Evolutionary conservation across 139 green algal genomes (phyloP), one percentile per base, ranked within the genome.

Genomic region (Nannochloris sp.): DNA sequence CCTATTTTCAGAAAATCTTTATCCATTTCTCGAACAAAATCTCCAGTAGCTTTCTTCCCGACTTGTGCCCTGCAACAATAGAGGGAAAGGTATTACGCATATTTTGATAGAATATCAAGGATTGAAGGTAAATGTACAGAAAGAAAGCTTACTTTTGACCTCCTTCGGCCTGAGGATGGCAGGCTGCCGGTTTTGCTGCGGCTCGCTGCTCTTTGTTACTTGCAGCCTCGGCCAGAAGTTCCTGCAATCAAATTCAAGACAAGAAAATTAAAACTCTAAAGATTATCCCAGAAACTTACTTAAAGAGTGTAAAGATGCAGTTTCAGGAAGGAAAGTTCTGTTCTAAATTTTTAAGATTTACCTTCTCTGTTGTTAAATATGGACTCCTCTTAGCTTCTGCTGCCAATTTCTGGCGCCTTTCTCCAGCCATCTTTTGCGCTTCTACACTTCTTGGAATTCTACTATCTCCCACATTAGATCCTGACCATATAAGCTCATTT

Each of bases 1-100:
- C 66, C 66, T 14, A 73, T 73, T 10, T 51, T 9, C 4, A 54
- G 12, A 3, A 25, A 73, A 51, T 73, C 66, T 5, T 67, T 65
- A 60, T 73, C 57, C 15, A 61, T 61, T 0, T 23, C 12, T 4
- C 13, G 2, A 2, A 3, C 3, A n/a, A 60, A 73, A 15, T 44
- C 54, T 31, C 66, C 66, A 6, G 38, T 31, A 2, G 57, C 55
- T 32, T 73, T 73, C 48, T 60, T 48, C 31, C 66, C 66, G 19
- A 65, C 48, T 23, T 66, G 59, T 15, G 57, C 57, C 57, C 57
- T 64, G 31, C 57, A 51, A 10, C 23, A 25, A 25, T 3, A 12
- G 54, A 48, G 31, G 6, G 54, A 12, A 53, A 66, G 42, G 9
- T 30, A 3, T 5, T 2, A 4, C 33, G 15, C 37, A 57, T 15